Evolutionary conservation across 192 early-diverging fungal species (phyloP).

Genomic region (Coemansia guatemalensis): DNA sequence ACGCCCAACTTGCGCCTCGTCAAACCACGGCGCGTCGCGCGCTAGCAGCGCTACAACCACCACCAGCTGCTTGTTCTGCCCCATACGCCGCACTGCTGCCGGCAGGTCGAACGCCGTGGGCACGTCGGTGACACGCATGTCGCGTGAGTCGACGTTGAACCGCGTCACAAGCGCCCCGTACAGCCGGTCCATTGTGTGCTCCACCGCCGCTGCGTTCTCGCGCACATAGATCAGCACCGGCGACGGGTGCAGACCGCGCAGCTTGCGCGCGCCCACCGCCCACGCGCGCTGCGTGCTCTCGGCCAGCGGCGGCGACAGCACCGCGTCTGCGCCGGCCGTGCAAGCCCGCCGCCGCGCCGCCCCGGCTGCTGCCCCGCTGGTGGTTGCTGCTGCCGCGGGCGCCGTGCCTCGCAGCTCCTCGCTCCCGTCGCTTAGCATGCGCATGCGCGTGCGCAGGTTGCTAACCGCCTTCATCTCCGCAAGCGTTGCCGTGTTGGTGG

Average conservation of each 20-base stretch:
- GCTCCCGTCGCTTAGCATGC: constrained; percentile 7
- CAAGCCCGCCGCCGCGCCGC: constrained; percentile 31
- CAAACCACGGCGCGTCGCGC: constrained; percentile 42
- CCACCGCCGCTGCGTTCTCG: constrained; percentile 28
- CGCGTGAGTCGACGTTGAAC: constrained; percentile 33
- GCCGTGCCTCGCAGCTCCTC: constrained; percentile 4
- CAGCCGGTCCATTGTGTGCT: constrained; percentile 40
- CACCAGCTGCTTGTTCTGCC: constrained; percentile 37
- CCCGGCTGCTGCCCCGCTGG: not conserved
- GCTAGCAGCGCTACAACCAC: constrained; percentile 33
- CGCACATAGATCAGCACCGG: constrained; percentile 42
- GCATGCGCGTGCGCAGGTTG: constrained; percentile 43
- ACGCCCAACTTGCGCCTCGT: constrained; percentile 25
- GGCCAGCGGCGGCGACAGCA: constrained; percentile 30
- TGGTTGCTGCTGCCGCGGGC: constrained; percentile 5
- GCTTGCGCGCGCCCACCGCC: constrained; percentile 42
- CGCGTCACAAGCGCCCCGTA: constrained; percentile 29
- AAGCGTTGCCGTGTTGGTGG: not conserved
- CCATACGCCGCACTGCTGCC: constrained; percentile 40
- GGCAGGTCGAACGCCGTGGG: constrained; percentile 45
- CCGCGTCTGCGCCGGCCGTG: constrained; percentile 21
- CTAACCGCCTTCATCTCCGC: constrained; percentile 34
- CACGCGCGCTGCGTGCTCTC: constrained; percentile 21
- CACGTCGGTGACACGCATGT: constrained; percentile 45
- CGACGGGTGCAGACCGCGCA: constrained; percentile 48